Evolutionary conservation across 2,329 filamentous ascomycete species (phyloP).

Genomic region (Aphanoascus verrucosus): DNA sequence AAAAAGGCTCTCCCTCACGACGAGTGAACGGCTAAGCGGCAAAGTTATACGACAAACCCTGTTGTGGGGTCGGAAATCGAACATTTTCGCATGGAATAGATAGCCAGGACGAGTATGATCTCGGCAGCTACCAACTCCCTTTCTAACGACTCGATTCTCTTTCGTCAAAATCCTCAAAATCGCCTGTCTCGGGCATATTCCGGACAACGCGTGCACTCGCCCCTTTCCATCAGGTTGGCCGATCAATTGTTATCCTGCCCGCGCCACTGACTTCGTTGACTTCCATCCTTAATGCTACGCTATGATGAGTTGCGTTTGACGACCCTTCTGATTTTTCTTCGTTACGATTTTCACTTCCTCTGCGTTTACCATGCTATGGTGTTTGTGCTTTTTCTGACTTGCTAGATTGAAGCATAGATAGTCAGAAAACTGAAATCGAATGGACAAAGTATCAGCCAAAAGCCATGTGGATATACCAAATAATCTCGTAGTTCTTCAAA

Average conservation of each 20-base stretch:
- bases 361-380: conserved; percentile 2
- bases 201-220: background rate
- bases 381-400: conserved; percentile 1
- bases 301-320: conserved; percentile 6
- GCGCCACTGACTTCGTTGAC: conserved; percentile 3
- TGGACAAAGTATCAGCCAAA: background rate
- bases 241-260: background rate
- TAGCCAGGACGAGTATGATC: background rate
- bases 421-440: conserved; percentile 10
- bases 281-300: background rate
- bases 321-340: background rate
- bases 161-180: background rate
- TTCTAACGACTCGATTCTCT: background rate
- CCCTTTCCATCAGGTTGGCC: background rate
- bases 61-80: background rate
- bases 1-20: background rate
- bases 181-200: background rate
- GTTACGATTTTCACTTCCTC: background rate
- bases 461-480: background rate
- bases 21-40: background rate
- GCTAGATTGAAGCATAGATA: conserved; percentile 11
- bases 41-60: background rate
- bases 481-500: background rate
- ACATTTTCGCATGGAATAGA: background rate
- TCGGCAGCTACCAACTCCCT: background rate